A percentile compares a stretch with the other conserved stretches of the same genome.
phyloP scores from a whole-genome alignment of 768 basidiomycete species.

The Rhizopogon salebrosus region DNA sequence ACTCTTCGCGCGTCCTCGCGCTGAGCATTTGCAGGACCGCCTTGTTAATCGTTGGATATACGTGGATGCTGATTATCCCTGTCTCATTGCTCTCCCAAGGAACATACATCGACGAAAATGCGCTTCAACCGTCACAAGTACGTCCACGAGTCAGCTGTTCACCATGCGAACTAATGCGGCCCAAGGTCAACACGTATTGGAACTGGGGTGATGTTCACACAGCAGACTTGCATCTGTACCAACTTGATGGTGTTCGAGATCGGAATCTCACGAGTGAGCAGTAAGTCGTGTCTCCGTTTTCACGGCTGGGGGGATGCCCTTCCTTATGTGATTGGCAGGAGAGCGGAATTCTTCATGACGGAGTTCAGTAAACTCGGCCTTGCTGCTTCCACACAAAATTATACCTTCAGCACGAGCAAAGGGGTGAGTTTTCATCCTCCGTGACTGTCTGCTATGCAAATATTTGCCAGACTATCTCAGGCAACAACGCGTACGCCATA shows the following conservation, averaged over 20 bases:
- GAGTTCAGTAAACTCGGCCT: constrained; percentile 78
- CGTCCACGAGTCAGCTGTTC: constrained; percentile 8
- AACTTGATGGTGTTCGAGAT: constrained; percentile 59
- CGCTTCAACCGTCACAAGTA: constrained; percentile 89
- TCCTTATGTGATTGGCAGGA: constrained; percentile 36
- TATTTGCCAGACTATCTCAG: constrained; percentile 43
- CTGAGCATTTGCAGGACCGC: constrained; percentile 36
- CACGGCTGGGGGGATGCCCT: not conserved
- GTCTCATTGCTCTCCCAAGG: constrained; percentile 53
- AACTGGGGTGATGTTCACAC: constrained; percentile 85
- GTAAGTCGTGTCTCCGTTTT: constrained; percentile 40
- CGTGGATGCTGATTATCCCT: constrained; percentile 85
- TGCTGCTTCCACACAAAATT: constrained; percentile 61
- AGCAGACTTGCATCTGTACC: constrained; percentile 76
- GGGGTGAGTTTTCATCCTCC: constrained; percentile 33
- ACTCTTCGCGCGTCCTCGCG: constrained; percentile 1
- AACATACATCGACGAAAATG: constrained; percentile 94
- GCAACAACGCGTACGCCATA: constrained; percentile 80
- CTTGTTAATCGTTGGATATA: constrained; percentile 61
- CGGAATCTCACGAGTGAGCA: constrained; percentile 62
- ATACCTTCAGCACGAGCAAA: constrained; percentile 47
- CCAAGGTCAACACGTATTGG: constrained; percentile 87
- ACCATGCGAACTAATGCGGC: not conserved
- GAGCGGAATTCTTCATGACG: constrained; percentile 51
- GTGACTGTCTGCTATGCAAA: not conserved